Evolutionary conservation across 1,284 basidiomycete species (phyloP).

Genomic region (Cutaneotrichosporon cavernicola): DNA sequence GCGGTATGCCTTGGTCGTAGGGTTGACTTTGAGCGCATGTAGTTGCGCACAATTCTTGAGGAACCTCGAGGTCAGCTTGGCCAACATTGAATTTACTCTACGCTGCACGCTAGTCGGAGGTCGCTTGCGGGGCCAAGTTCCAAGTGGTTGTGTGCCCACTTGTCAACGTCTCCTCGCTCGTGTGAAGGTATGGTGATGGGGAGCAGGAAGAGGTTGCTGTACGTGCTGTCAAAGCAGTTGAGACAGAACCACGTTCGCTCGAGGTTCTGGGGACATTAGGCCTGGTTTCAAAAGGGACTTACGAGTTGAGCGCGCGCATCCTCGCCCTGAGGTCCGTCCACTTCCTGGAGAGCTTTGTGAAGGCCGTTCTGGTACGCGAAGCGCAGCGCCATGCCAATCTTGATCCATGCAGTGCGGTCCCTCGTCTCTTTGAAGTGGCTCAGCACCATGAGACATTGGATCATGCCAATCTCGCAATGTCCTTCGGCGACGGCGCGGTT

Average conservation of each 20-base stretch:
- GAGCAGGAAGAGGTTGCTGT: background rate
- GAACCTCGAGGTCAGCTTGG: background rate
- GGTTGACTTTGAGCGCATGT: background rate
- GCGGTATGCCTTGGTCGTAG: constrained; percentile 4
- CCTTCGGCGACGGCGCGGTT: constrained; percentile 1
- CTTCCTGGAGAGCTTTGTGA: background rate
- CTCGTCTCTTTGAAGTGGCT: background rate
- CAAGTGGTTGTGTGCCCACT: background rate
- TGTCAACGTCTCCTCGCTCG: constrained; percentile 1
- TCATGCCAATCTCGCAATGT: constrained; percentile 1
- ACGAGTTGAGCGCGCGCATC: too few relatives aligned
- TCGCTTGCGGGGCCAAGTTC: background rate
- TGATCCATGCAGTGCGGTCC: constrained; percentile 2
- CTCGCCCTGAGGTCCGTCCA: background rate
- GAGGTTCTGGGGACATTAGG: background rate
- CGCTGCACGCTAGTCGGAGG: background rate
- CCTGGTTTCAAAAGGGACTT: too few relatives aligned
- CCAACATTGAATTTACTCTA: background rate
- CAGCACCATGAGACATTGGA: constrained; percentile 4
- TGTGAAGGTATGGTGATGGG: background rate
- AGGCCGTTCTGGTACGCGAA: constrained; percentile 1
- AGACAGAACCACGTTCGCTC: background rate
- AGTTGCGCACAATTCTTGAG: background rate
- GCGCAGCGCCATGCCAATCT: constrained; percentile 2
- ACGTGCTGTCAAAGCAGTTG: constrained; percentile 4